Evolutionary conservation across 148 eudicot genomes (phyloP).

Genomic region (Rhododendron simsii): DNA sequence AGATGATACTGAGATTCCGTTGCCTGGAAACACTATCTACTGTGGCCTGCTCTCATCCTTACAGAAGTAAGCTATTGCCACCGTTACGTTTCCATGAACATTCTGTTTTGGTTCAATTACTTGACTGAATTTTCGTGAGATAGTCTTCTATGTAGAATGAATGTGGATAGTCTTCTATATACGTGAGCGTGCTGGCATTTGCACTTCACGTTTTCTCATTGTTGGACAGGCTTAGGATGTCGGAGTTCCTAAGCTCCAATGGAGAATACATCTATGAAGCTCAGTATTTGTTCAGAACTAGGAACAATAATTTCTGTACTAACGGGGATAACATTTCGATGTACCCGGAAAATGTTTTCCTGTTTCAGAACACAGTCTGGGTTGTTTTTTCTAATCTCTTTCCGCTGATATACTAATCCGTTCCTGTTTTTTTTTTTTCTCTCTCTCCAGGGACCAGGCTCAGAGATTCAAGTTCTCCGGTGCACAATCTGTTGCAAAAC

Average conservation of each 20-base stretch:
- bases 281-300: neutral
- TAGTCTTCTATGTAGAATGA: neutral
- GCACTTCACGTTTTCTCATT: neutral
- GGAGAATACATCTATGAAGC: neutral
- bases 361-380: neutral
- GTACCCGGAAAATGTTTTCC: neutral
- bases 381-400: neutral
- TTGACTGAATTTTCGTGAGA: neutral
- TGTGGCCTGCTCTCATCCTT: constrained; percentile 70
- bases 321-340: neutral
- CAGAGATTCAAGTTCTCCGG: constrained; percentile 67
- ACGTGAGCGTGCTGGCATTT: no score
- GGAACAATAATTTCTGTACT: neutral
- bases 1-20: constrained; percentile 49
- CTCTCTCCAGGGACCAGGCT: constrained; percentile 61
- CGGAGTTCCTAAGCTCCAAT: neutral
- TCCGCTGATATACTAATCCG: neutral
- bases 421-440: neutral
- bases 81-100: neutral
- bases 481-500: constrained; percentile 24
- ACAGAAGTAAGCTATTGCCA: constrained; percentile 56
- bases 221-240: neutral
- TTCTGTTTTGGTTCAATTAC: neutral
- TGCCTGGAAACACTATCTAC: constrained; percentile 76
- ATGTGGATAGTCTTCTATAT: neutral